Conservation (phyloP, 768 basidiomycete species). For the Phylloporus sp. region DNA sequence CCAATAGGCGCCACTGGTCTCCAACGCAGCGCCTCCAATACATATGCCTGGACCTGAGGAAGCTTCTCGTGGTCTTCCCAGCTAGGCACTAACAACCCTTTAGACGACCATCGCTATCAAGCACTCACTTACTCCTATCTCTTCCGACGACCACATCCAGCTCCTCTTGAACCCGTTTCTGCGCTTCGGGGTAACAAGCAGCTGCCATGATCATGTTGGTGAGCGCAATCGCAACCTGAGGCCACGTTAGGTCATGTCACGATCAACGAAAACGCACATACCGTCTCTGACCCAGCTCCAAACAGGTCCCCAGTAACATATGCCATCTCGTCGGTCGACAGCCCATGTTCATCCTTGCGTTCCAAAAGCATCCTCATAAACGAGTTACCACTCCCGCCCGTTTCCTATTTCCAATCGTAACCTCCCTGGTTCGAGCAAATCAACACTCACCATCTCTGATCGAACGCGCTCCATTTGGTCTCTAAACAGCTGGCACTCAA, state of each 20-base stretch:
- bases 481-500: slow-evolving; percentile 47
- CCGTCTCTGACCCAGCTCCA: slow-evolving; percentile 55
- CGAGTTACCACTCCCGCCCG: slow-evolving; percentile 15
- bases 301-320: slow-evolving; percentile 58
- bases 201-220: slow-evolving; percentile 50
- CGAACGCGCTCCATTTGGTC: slow-evolving; percentile 43
- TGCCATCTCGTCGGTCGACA: slow-evolving; percentile 49
- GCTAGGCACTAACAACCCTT: slow-evolving; percentile 27
- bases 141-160: slow-evolving; percentile 47
- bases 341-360: slow-evolving; percentile 39
- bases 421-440: background rate
- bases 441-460: slow-evolving; percentile 35
- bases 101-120: background rate
- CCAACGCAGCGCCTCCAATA: slow-evolving; percentile 35
- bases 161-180: slow-evolving; percentile 46
- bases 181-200: slow-evolving; percentile 47
- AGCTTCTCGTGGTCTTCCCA: slow-evolving; percentile 31
- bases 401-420: slow-evolving; percentile 4
- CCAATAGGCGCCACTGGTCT: slow-evolving; percentile 28
- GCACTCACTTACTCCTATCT: slow-evolving; percentile 17
- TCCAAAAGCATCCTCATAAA: slow-evolving; percentile 53
- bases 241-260: background rate
- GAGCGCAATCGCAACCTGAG: slow-evolving; percentile 45
- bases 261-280: background rate
- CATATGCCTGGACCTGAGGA: slow-evolving; percentile 33